Evolutionary conservation across 2,329 filamentous ascomycete species (phyloP), one percentile per base, ranked within the genome.

Genomic region (Grosmannia penicillata): DNA sequence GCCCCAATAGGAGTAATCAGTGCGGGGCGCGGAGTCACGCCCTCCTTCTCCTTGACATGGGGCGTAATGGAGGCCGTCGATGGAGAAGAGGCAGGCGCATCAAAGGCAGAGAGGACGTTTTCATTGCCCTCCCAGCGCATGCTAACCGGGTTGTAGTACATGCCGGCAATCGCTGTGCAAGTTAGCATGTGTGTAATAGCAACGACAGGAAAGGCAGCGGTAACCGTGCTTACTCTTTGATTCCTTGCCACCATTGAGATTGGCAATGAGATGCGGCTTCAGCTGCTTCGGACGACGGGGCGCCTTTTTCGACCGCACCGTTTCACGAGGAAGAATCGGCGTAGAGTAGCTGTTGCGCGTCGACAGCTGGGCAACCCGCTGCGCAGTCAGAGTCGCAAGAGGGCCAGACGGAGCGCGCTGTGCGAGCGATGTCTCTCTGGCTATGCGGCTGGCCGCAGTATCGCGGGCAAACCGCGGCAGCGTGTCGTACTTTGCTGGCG

Each of bases 61-160:
- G 61, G 57, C 1, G 58, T 55, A 13, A 68, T 51, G 3, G 66
- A 66, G 1, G 63, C 53, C 9, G 66, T 65, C 1, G 68, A 68
- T 2, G 73, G 70, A 2, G 71, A 70, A 1, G 71, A 64, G 7
- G 61, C 56, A 6, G 75, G 62, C 39, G 68, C 57, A 38, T 94
- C 86, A 57, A 98, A 98, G 5, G 76, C 74, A 45, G 72, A 71
- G 38, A 93, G 64, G 25, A 71, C 80, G 49, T 85, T 89, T 55
- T 98, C 91, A 51, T 98, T 98, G 37, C 91, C 91, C 65, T 98
- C 91, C 91, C 91, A 98, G 36, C 77, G 72, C 52, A 78, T 91
- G 8, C 83, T 82, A 22, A 71, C 66, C 7, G 91, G 84, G 52
- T 98, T 96, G 56, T 94, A 98, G 39, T 76, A 79, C 91, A 98